Evolutionary conservation across 108 stramenopile genomes (phyloP), one percentile per base, ranked within the genome.

Genomic region (Cyclostephanos tholiformis): DNA sequence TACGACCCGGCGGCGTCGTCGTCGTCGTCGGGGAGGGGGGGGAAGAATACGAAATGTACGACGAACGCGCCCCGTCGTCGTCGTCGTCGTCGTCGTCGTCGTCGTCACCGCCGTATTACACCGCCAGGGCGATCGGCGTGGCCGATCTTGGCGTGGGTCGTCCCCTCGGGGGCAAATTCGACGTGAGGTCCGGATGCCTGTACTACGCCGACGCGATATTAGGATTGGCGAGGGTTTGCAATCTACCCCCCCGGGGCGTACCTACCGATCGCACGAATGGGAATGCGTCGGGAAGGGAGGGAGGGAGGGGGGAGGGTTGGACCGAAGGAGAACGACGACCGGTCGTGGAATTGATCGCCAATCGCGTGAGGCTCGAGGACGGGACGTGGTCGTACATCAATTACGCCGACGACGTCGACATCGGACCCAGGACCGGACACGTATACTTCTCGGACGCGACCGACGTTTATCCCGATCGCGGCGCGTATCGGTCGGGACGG

Each of bases 401-500:
- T 1, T 89, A 79, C 67, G 87, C 84, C 41, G 84, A 92, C 71
- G 91, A 89, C 74, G 69, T 89, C 11, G 74, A 78, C 11, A 69
- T 92, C 49, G 88, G 85, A 14, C 87, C 86, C 16, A 79, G 71
- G 36, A 82, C 77, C 11, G 88, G 88, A 36, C 84, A 80, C 60
- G 79, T 92, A 0, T 92, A 92, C 65, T 92, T 92, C 73, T 79
- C 85, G 2, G 91, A 92, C 84, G 87, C 91, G 38, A 65, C 62
- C 52, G 83, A 88, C 64, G 72, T 86, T 29, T 32, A 62, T 30
- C 49, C 79, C 0, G 85, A 84, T 60, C 62, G 83, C 32, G 68
- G 79, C 23, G n/a, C n/a, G n/a, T n/a, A n/a, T n/a, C n/a, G n/a
- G 52, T 50, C 35, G 35, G 50, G 29, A 59, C 68, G 43, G 57